Evolutionary conservation across 768 basidiomycete genomes (phyloP).

Genomic region (Psilocybe cubensis): DNA sequence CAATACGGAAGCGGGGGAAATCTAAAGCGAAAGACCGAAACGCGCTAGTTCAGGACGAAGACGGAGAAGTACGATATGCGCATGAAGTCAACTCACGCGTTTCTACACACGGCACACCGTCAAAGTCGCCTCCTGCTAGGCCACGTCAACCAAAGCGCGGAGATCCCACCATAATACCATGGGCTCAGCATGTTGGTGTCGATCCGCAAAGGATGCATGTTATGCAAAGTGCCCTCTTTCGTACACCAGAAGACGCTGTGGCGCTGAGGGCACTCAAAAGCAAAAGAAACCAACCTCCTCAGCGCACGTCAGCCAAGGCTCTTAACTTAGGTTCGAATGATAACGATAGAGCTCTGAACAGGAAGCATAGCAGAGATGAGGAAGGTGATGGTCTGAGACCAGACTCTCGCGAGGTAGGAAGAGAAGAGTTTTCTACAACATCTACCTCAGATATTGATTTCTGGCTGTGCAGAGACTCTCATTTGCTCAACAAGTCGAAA

Average conservation of each 20-base stretch:
- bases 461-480: slow-evolving; percentile 62
- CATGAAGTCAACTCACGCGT: slow-evolving; percentile 45
- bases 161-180: slow-evolving; percentile 62
- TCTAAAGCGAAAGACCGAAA: slow-evolving; percentile 35
- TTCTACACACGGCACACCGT: slow-evolving; percentile 34
- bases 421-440: slow-evolving; percentile 24
- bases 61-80: slow-evolving; percentile 50
- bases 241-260: slow-evolving; percentile 73
- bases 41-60: slow-evolving; percentile 57
- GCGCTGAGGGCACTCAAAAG: slow-evolving; percentile 61
- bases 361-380: slow-evolving; percentile 81
- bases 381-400: slow-evolving; percentile 69
- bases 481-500: slow-evolving; percentile 75
- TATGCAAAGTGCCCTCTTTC: slow-evolving; percentile 90
- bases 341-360: slow-evolving; percentile 36
- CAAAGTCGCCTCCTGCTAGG: slow-evolving; percentile 38
- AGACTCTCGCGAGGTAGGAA: slow-evolving; percentile 68
- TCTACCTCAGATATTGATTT: slow-evolving; percentile 2
- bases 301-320: slow-evolving; percentile 31
- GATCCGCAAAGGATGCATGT: slow-evolving; percentile 90
- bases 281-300: slow-evolving; percentile 35
- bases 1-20: slow-evolving; percentile 22
- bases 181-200: slow-evolving; percentile 76
- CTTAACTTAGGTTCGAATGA: slow-evolving; percentile 38
- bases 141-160: slow-evolving; percentile 28